These are phyloP conservation scores for Albugo laibachii DNA, from an alignment of 352 stramenopile genomes.

Conservation along the genomic window DNA sequence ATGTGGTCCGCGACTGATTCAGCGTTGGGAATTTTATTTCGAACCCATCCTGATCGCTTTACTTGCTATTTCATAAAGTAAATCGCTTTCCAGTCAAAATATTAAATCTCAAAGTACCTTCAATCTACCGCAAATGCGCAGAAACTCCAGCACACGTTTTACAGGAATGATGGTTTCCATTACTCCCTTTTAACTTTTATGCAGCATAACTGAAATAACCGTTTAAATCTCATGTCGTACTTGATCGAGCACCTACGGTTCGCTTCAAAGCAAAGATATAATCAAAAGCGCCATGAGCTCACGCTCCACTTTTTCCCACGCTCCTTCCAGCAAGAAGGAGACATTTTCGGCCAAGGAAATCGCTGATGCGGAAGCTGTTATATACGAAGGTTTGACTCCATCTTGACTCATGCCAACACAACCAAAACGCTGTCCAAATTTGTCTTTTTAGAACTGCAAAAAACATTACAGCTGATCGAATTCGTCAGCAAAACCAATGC, in stretches of 20 bases:
- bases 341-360: slow-evolving; percentile 24
- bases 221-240: too few relatives aligned
- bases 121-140: slow-evolving; percentile 51
- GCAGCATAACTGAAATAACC: too few relatives aligned
- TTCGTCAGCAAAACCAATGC: slow-evolving; percentile 62
- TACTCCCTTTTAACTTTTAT: too few relatives aligned
- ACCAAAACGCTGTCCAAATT: background rate
- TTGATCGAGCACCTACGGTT: too few relatives aligned
- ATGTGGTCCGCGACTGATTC: slow-evolving; percentile 89
- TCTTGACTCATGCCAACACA: background rate
- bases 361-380: slow-evolving; percentile 26
- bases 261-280: background rate
- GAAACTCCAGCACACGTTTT: slow-evolving; percentile 39
- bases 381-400: slow-evolving; percentile 31
- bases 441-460: slow-evolving; percentile 36
- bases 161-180: too few relatives aligned
- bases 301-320: slow-evolving; percentile 58
- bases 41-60: slow-evolving; percentile 87
- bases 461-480: slow-evolving; percentile 46
- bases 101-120: slow-evolving; percentile 23
- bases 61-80: slow-evolving; percentile 23
- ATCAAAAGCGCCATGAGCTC: slow-evolving; percentile 24
- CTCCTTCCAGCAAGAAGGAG: slow-evolving; percentile 27
- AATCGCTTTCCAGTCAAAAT: background rate
- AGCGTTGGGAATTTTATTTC: slow-evolving; percentile 67